Base-by-base conservation (phyloP, 2,329 filamentous ascomycete genomes). In the Leptosphaerulina australis region DNA sequence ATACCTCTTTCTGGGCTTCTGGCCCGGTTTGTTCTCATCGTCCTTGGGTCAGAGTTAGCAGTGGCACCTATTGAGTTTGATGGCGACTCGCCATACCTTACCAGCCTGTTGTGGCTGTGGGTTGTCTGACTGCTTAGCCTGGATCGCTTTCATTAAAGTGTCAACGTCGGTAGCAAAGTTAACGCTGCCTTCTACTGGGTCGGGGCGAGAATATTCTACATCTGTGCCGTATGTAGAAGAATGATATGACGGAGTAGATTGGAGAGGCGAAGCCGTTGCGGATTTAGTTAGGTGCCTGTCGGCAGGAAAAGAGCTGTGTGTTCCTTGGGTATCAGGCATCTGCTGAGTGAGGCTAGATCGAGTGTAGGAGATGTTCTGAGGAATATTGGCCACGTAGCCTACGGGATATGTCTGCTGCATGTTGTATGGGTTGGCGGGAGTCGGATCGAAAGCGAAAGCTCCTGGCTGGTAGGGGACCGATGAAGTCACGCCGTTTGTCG, bases 141-240 rank as follows among this genome's bases (percentile, higher is more conserved):
- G 91, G 35, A 97, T 93, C 0, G 88, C 84, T 72, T 88, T 91
- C 91, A 97, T 96, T 31, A 97, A 76, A 31, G 85, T 86, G 69
- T 97, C 92, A 28, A 97, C 86, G 51, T 90, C 84, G 0, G 91
- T 96, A n/a, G 83, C 81, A 69, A 92, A 93, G 53, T 83, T 80
- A 29, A 84, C 75, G n/a, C 82, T 64, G 22, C 67, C 56, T 46
- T 72, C 74, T 4, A 66, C 68, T 18, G 72, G 67, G 18, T 79
- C 72, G 1, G 76, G 72, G 50, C 77, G 74, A 22, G 79, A 74
- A 8, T 77, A 57, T 75, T 75, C 69, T 79, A 82, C 58, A 34
- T 69, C 60, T 44, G 63, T 50, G 48, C 56, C 30, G 40, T 68
- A 70, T 8, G 62, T 55, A 14, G 62, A 55, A 43, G 75, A 63